Evolutionary conservation across 1,139 yeast genomes (phyloP), one percentile per base, ranked within the genome.

Genomic region (Nakaseomyces sp.): DNA sequence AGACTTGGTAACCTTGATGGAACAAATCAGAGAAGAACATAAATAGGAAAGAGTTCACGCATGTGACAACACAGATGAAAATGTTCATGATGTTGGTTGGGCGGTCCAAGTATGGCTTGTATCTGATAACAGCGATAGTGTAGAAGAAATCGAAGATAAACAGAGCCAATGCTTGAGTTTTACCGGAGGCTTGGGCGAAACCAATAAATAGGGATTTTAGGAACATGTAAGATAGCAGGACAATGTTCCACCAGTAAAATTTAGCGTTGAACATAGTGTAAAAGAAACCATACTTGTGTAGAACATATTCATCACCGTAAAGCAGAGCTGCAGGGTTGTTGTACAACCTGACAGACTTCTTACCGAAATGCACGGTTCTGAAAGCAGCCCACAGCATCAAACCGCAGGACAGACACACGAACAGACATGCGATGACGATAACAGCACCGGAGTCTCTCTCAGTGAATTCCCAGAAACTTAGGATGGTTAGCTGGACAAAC

Each of bases 191-290:
- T 64, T 82, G 91, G 46, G 82, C 76, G 45, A 82, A 72, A 0
- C 77, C 80, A 59, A 83, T 77, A 55, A 83, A 79, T 8, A 81
- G 58, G 10, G 77, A 74, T 57, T 80, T 81, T 39, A 79, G 52
- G 33, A 81, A 69, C 46, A 72, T 68, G 57, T 81, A 80, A 6
- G 62, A 58, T 31, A 81, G 55, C 37, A 80, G 58, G 5, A 80
- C 77, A 25, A 71, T 63, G 44, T 86, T 84, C 72, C 84, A 83
- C 84, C 87, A 83, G 60, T 81, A 82, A 51, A 73, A 77, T n/a
- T 69, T 68, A 10, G 91, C 89, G 49, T 73, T 74, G 60, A 80
- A 81, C 86, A 81, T 82, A 12, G 89, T 81, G 63, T 82, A 83
- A 55, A 84, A 75, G 63, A 79, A 83, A 0, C 91, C 91, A 57